A percentile compares a stretch with the other conserved stretches of the same genome.
Conservation (phyloP, 108 stramenopile genomes). For the Nannochloropsis granulata region DNA sequence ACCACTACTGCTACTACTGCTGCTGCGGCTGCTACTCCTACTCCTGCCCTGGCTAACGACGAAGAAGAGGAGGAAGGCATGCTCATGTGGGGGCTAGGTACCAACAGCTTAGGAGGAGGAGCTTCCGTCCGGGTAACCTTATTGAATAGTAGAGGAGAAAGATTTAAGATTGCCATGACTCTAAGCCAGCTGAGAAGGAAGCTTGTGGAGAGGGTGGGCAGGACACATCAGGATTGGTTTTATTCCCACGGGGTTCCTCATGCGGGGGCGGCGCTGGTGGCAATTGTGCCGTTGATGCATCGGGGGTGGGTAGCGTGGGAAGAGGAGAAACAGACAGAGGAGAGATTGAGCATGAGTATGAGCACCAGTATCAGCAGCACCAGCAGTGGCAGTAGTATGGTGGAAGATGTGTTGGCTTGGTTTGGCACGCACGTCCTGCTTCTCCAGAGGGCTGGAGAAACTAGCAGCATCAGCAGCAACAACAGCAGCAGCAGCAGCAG, state of each 20-base stretch:
- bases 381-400: neutral
- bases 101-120: neutral
- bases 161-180: neutral
- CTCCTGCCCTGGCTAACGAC: too few species aligned
- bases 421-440: neutral
- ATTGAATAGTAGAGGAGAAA: slow-evolving; percentile 5
- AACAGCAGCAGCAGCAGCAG: neutral
- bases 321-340: neutral
- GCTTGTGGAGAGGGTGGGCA: slow-evolving; percentile 1
- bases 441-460: neutral
- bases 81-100: neutral
- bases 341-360: too few species aligned
- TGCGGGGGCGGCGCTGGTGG: neutral
- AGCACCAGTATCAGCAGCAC: neutral
- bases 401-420: neutral
- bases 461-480: neutral
- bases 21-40: too few species aligned
- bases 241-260: slow-evolving; percentile 7
- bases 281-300: neutral
- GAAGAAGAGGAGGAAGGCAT: neutral
- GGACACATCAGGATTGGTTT: slow-evolving; percentile 1
- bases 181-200: slow-evolving; percentile 1
- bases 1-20: neutral
- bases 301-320: neutral
- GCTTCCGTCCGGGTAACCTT: slow-evolving; percentile 9